Conservation (phyloP, 2,329 filamentous ascomycete genomes). For the Podosphaera xanthii region DNA sequence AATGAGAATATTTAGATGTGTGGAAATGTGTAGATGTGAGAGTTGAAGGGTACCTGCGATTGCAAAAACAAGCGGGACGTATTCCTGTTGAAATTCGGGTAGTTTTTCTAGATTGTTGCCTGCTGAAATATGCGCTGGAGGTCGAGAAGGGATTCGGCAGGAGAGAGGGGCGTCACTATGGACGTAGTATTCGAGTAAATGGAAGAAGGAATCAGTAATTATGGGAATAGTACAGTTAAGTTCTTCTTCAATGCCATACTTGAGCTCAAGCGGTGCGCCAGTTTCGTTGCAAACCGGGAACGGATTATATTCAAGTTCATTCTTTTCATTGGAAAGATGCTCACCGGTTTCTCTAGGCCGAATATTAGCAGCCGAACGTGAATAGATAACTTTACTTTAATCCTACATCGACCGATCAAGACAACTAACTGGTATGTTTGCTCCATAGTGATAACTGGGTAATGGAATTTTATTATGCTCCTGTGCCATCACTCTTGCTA, state of each 20-base stretch:
- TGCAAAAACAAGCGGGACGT: conserved; percentile 71
- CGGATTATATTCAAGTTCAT: conserved; percentile 77
- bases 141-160: conserved; percentile 69
- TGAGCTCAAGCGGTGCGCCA: conserved; percentile 54
- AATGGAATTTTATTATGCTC: conserved; percentile 17
- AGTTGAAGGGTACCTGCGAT: conserved; percentile 73
- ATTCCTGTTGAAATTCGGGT: conserved; percentile 26
- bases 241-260: conserved; percentile 61
- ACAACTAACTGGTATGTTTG: conserved; percentile 46
- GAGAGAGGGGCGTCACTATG: conserved; percentile 86
- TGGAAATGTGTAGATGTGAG: conserved; percentile 76
- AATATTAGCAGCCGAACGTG: not conserved
- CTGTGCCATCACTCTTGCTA: conserved; percentile 2
- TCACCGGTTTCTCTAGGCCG: conserved; percentile 58
- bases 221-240: conserved; percentile 65
- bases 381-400: not conserved
- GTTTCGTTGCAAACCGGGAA: conserved; percentile 88
- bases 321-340: conserved; percentile 58
- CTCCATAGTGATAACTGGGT: conserved; percentile 42
- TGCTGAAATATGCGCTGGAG: conserved; percentile 26
- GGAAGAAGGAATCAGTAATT: conserved; percentile 60
- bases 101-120: conserved; percentile 19
- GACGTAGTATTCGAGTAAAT: conserved; percentile 89
- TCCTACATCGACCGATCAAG: conserved; percentile 51
- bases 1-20: conserved; percentile 71